Evolutionary conservation across 2,329 filamentous ascomycete species (phyloP), one percentile per base, ranked within the genome.

Genomic region (Cucurbitaria berberidis): DNA sequence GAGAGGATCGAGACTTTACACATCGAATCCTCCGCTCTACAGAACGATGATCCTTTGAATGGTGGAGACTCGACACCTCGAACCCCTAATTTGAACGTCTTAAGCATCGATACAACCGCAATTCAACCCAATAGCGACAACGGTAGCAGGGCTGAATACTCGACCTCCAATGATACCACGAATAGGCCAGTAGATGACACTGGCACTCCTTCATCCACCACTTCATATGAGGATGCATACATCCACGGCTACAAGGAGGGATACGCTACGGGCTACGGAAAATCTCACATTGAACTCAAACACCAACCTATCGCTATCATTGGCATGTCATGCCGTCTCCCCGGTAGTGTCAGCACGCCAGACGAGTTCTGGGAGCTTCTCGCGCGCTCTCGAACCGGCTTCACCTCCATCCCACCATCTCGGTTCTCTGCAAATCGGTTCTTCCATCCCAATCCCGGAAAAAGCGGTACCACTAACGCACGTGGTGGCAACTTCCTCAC

Each of bases 371-470:
- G 62, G 63, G 62, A 68, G 41, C 48, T 72, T 7, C 62, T 69
- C 15, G 52, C 62, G 11, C 60, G 64, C 3, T 48, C 49, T 15
- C 51, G 68, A 0, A 66, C 75, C 9, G 77, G 75, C 0, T 62
- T 61, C 1, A 75, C 74, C 2, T 15, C 44, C 1, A 73, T 77
- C 8, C 77, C 76, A 5, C 53, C 66, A 15, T 68, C 73, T n/a
- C 63, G 76, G 3, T 80, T 77, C 59, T 73, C 69, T 29, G 19
- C 73, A 1, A 48, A 66, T 2, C 71, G 70, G 0, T 77, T 77
- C 50, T 75, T 67, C 16, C 77, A 80, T 55, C 65, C 65, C 0
- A 66, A 68, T 32, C 60, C 74, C 0, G 63, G 52, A 5, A 76
- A 76, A 32, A 72, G 70, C 0, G 55, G 67, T 1, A 78, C 75